A percentile compares a stretch with the other conserved stretches of the same genome.
Conservation (phyloP, 805 yeast species). For the Saccharomycopsis sp. region DNA sequence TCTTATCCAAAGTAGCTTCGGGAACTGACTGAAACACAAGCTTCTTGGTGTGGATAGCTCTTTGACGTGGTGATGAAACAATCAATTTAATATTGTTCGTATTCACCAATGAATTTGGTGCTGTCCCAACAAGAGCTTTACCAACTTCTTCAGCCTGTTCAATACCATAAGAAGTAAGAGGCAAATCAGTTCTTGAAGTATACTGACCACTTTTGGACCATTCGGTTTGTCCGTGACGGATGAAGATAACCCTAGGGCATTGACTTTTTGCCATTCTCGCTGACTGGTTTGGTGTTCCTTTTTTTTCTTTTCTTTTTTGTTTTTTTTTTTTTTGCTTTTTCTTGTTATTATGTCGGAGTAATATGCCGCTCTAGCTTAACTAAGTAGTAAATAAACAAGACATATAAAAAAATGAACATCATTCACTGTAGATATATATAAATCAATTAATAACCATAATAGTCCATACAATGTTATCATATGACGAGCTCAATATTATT, state of each 20-base stretch:
- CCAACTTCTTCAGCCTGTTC: slow-evolving; percentile 74
- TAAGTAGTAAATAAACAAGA: too few relatives aligned
- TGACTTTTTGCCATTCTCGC: slow-evolving; percentile 27
- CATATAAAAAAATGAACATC: too few relatives aligned
- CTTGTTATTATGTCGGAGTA: neutral
- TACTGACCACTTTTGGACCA: slow-evolving; percentile 92
- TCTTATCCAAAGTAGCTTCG: slow-evolving; percentile 34
- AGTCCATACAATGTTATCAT: too few relatives aligned
- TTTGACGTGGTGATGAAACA: slow-evolving; percentile 70
- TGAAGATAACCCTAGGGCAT: slow-evolving; percentile 62
- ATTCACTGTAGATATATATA: too few relatives aligned
- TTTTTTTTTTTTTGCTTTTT: neutral
- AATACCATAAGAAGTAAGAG: slow-evolving; percentile 56
- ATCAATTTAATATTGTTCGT: slow-evolving; percentile 57
- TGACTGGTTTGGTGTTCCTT: neutral
- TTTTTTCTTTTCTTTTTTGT: neutral
- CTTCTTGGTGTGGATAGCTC: slow-evolving; percentile 73
- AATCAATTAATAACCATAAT: too few relatives aligned
- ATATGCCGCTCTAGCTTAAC: too few relatives aligned
- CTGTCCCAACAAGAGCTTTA: slow-evolving; percentile 50
- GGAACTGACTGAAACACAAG: slow-evolving; percentile 48
- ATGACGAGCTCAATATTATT: too few relatives aligned
- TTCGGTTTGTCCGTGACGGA: slow-evolving; percentile 88
- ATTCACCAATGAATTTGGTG: slow-evolving; percentile 48
- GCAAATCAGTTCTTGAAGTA: slow-evolving; percentile 80